Evolutionary conservation across 2,329 filamentous ascomycete genomes (phyloP), one percentile per base, ranked within the genome.

Genomic region (Penicillium fuscoglaucum): DNA sequence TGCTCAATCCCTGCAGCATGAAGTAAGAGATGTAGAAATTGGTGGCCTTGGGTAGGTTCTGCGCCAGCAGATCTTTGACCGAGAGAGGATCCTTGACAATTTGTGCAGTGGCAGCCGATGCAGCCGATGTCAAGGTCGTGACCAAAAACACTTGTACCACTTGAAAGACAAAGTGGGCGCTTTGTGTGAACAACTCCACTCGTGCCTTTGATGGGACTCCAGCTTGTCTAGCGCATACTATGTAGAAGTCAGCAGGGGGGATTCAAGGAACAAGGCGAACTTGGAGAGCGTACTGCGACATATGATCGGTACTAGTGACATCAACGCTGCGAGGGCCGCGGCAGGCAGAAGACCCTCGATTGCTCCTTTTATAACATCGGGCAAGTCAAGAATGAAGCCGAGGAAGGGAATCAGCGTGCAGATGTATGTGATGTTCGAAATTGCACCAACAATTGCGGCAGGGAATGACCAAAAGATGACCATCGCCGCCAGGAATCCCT

Each of bases 1-100:
- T 84, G 4, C 86, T 87, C 45, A 98, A 73, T 31, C 93, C 95
- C 73, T 98, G 93, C 1, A 99, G 87, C 26, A 98, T 84, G 68
- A 98, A 96, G 78, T 97, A 99, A 0, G 89, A 92, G 15, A 98
- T 89, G 75, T 97, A 99, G 70, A 97, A 96, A 75, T 96, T 98
- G 59, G 91, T 93, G 0, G 92, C 88, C 64, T 88, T 90, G 19
- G 95, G 95, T 3, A 99, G 79, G 62, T 91, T 89, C 41, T 83
- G 71, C 0, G 92, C 88, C 10, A 96, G 80, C 6, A 95, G 78
- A 12, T 78, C 78, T 1, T 91, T 87, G 6, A 85, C 83, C 0
- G 80, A 80, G 9, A 81, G 74, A 0, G 92, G 91, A 43, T 91
- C 72, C 1, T 87, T 63, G 26, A 87, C 78, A 50, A 96, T 88